Percentiles rank a stretch among this genome's conserved stretches.
These are phyloP conservation scores for Spizellomyces sp. DNA, from an alignment of 192 early-diverging fungal species.

Conservation along the genomic window DNA sequence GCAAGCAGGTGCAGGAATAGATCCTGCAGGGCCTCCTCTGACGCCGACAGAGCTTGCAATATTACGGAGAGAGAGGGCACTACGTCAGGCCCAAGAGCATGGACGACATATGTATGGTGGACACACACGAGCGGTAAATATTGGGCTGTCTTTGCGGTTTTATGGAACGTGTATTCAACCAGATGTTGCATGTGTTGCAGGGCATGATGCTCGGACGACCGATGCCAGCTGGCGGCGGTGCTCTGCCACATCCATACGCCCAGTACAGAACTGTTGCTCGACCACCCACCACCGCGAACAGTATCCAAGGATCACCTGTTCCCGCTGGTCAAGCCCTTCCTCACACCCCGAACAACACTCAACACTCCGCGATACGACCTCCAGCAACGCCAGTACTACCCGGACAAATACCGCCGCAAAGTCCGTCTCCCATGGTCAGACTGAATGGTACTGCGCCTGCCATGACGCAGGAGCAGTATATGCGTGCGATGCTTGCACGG, in stretches of 20 bases:
- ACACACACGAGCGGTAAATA: constrained; percentile 21
- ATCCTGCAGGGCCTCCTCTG: constrained; percentile 28
- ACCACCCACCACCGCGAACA: constrained; percentile 2
- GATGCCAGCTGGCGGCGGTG: constrained; percentile 7
- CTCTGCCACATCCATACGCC: constrained; percentile 4
- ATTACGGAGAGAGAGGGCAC: constrained; percentile 15
- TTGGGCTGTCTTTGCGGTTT: neutral
- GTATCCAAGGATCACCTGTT: constrained; percentile 4
- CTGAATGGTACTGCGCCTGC: constrained; percentile 14
- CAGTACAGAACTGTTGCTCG: constrained; percentile 19
- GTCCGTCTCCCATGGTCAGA: constrained; percentile 20
- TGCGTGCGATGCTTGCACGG: constrained; percentile 24
- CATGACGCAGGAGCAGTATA: constrained; percentile 23
- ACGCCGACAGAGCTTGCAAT: constrained; percentile 18
- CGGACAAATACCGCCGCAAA: constrained; percentile 23
- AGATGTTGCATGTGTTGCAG: neutral
- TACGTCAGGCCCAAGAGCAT: constrained; percentile 37
- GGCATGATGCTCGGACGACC: constrained; percentile 14
- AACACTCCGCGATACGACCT: constrained; percentile 20
- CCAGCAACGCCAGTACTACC: constrained; percentile 14
- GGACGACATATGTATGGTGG: constrained; percentile 23
- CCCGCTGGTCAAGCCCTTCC: neutral
- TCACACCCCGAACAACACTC: neutral
- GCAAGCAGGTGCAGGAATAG: constrained; percentile 29
- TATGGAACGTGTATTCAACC: neutral